Evolutionary conservation across 768 basidiomycete species (phyloP).

Genomic region (Termitomyces sp.): DNA sequence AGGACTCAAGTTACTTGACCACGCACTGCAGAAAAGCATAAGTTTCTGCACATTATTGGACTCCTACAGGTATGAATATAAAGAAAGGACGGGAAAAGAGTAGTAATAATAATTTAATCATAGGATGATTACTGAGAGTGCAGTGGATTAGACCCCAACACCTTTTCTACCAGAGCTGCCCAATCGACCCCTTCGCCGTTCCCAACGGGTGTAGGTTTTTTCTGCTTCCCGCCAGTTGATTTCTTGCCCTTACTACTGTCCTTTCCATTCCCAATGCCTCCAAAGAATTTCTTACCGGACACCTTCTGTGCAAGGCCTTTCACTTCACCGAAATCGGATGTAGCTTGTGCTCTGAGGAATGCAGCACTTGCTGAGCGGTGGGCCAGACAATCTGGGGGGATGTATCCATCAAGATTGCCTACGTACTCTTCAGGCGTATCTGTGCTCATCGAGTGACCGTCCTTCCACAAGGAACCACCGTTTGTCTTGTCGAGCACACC

Average conservation of each 20-base stretch:
- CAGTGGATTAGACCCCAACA: constrained; percentile 16
- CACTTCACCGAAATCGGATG: constrained; percentile 65
- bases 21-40: too few species aligned
- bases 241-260: constrained; percentile 14
- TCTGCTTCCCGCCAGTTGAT: neutral
- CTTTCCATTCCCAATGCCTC: constrained; percentile 22
- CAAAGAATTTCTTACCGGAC: constrained; percentile 36
- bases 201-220: constrained; percentile 20
- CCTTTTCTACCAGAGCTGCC: constrained; percentile 31
- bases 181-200: constrained; percentile 39
- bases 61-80: neutral
- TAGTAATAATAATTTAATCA: neutral
- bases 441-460: constrained; percentile 50
- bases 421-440: constrained; percentile 16
- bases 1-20: neutral
- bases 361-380: constrained; percentile 61
- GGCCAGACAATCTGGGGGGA: constrained; percentile 50
- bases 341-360: constrained; percentile 77
- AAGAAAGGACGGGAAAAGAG: neutral
- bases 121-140: neutral
- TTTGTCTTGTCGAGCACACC: constrained; percentile 61
- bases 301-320: constrained; percentile 56
- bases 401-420: constrained; percentile 45
- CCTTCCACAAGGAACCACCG: constrained; percentile 59
- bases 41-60: neutral